Conservation (phyloP, 2,329 filamentous ascomycete species). For the Fusarium anguioides region DNA sequence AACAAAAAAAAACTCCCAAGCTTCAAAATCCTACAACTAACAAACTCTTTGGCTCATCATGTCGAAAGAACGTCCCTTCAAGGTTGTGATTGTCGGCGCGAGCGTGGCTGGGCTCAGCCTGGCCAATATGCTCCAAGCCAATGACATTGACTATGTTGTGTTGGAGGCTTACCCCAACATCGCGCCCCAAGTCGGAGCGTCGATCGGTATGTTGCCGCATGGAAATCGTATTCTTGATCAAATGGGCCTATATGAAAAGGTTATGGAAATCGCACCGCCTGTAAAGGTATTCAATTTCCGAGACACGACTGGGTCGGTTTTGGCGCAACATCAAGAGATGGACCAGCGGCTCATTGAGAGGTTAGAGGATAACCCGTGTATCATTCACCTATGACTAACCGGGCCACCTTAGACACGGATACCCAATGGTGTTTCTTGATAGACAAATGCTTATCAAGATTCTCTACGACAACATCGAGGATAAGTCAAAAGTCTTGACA, state of each 20-base stretch:
- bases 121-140: constrained; percentile 4
- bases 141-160: background rate
- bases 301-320: background rate
- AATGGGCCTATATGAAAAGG: background rate
- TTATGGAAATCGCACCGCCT: background rate
- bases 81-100: background rate
- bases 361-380: background rate
- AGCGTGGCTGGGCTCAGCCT: constrained; percentile 1
- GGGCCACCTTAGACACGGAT: background rate
- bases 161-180: background rate
- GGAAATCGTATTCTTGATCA: constrained; percentile 2
- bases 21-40: background rate
- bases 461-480: background rate
- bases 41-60: background rate
- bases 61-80: background rate
- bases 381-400: background rate
- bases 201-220: no score
- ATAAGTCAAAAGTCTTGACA: background rate
- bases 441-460: background rate
- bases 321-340: background rate
- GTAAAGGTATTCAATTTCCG: background rate
- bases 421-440: background rate
- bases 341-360: background rate
- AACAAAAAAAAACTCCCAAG: background rate
- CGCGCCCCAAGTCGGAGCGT: constrained; percentile 6